A percentile compares a stretch with the other conserved stretches of the same genome.
Conservation (phyloP, 306 rosid genomes). For the Prunus dulcis region DNA sequence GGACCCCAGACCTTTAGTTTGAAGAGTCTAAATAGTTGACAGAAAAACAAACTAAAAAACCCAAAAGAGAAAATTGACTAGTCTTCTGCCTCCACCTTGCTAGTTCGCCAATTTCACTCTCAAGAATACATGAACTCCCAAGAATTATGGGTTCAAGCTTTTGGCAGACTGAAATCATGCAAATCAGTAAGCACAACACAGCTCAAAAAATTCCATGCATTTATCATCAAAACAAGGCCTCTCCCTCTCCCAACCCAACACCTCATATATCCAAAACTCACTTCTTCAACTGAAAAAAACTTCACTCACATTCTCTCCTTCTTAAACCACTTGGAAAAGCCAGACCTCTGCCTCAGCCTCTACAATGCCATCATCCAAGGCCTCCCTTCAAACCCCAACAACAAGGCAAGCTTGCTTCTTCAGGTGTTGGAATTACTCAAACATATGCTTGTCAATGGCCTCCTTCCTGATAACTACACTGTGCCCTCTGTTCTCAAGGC, state of each 20-base stretch:
- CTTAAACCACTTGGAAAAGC: conserved; percentile 14
- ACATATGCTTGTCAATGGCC: conserved; percentile 23
- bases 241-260: conserved; percentile 8
- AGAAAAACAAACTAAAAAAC: no score
- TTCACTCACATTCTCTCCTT: conserved; percentile 23
- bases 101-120: no score
- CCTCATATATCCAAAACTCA: conserved; percentile 5
- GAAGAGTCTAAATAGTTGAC: no score
- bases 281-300: conserved; percentile 1
- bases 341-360: conserved; percentile 21
- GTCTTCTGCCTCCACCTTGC: neutral
- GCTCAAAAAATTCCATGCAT: conserved; percentile 31
- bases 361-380: conserved; percentile 32
- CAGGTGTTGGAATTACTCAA: conserved; percentile 17
- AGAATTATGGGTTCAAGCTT: conserved; percentile 17
- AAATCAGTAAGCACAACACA: conserved; percentile 13
- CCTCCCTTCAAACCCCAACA: conserved; percentile 8
- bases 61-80: no score
- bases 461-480: conserved; percentile 37
- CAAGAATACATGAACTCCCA: conserved; percentile 17
- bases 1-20: no score
- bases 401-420: conserved; percentile 4
- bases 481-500: conserved; percentile 37
- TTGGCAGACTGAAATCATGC: conserved; percentile 12
- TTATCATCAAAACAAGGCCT: conserved; percentile 30